Percentiles rank a stretch among this genome's conserved stretches.
phyloP scores from a whole-genome alignment of 441 rosid genomes.

The Macaranga tanarius region DNA sequence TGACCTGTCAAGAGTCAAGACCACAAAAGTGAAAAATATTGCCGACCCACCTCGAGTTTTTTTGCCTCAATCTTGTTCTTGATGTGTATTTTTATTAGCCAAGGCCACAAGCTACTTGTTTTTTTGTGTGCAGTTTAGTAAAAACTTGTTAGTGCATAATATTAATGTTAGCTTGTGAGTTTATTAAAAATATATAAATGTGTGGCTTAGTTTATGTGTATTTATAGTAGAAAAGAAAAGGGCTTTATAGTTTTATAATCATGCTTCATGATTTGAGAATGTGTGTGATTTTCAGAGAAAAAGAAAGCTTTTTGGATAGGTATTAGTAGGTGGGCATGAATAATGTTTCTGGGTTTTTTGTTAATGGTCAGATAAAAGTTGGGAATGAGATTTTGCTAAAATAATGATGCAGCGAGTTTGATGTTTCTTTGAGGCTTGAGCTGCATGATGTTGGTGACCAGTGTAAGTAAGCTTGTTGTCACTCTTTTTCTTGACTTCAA shows the following conservation, averaged over 20 bases:
- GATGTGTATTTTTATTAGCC: constrained; percentile 20
- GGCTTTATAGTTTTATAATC: constrained; percentile 15
- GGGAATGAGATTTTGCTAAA: constrained; percentile 21
- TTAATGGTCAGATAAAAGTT: constrained; percentile 28
- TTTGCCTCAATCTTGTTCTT: constrained; percentile 20
- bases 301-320: constrained; percentile 11
- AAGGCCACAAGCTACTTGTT: neutral
- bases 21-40: constrained; percentile 30
- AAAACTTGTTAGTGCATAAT: constrained; percentile 3
- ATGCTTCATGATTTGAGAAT: constrained; percentile 32
- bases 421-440: constrained; percentile 19
- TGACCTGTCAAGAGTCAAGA: constrained; percentile 39
- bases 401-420: constrained; percentile 19
- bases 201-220: constrained; percentile 23
- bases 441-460: too few relatives aligned
- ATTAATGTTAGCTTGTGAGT: constrained; percentile 5
- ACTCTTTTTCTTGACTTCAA: constrained; percentile 18
- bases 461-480: constrained; percentile 16
- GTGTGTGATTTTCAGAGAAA: constrained; percentile 41
- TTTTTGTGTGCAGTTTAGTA: neutral
- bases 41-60: constrained; percentile 22
- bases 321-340: constrained; percentile 11
- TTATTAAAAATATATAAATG: constrained; percentile 2
- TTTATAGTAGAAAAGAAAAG: constrained; percentile 19
- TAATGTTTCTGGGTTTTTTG: constrained; percentile 11